A percentile compares a stretch with the other conserved stretches of the same genome.
Conservation (phyloP, 768 basidiomycete genomes). For the Boletus rubropictus region DNA sequence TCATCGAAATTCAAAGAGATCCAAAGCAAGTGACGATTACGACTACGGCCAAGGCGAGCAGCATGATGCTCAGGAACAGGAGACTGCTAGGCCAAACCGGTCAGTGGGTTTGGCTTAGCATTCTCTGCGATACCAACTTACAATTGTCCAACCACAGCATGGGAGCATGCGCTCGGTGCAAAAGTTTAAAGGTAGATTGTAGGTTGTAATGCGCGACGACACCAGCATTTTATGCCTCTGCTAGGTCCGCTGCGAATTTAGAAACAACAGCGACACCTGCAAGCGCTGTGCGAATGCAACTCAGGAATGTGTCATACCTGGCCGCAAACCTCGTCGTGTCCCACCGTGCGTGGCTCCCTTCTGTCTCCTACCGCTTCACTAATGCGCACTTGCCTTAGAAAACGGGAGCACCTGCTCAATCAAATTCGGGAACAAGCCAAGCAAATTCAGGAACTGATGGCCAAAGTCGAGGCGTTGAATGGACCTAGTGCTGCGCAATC, state of each 20-base stretch:
- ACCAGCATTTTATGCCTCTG: conserved; percentile 1
- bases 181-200: conserved; percentile 45
- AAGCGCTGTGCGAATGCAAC: conserved; percentile 67
- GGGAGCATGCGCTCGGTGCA: conserved; percentile 72
- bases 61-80: conserved; percentile 21
- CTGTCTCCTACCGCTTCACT: not conserved
- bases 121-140: not conserved
- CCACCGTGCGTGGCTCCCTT: conserved; percentile 55
- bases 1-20: conserved; percentile 14
- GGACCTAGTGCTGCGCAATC: conserved; percentile 27
- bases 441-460: conserved; percentile 68
- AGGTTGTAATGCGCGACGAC: not conserved
- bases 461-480: conserved; percentile 51
- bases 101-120: conserved; percentile 7
- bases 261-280: conserved; percentile 65
- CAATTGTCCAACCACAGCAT: conserved; percentile 23
- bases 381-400: conserved; percentile 37
- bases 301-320: conserved; percentile 75
- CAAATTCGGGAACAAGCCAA: conserved; percentile 71
- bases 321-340: conserved; percentile 72
- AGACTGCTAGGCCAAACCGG: conserved; percentile 19
- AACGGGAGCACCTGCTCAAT: conserved; percentile 73
- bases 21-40: conserved; percentile 18
- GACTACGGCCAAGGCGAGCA: conserved; percentile 14
- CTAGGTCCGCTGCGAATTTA: conserved; percentile 75